Percentiles rank a stretch among this genome's conserved stretches.
These are phyloP conservation scores for Fomitopsis pinicola DNA, from an alignment of 1,284 basidiomycete species.

Conservation along the genomic window DNA sequence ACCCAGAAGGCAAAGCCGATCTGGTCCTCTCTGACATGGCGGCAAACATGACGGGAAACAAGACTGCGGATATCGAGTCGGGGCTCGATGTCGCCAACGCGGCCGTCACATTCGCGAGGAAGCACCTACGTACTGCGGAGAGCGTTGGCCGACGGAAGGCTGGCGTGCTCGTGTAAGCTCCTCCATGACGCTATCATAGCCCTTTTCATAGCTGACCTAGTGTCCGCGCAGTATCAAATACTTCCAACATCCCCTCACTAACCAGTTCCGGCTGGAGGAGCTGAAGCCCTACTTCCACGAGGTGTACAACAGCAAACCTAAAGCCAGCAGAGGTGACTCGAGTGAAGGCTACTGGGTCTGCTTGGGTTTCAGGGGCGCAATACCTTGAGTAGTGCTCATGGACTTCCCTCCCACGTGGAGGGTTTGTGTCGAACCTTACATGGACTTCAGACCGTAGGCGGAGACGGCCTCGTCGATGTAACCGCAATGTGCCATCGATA, in stretches of 20 bases:
- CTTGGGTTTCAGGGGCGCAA: conserved; percentile 46
- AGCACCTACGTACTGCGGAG: conserved; percentile 45
- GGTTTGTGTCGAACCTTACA: too few relatives aligned
- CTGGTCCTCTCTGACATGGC: conserved; percentile 79
- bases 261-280: conserved; percentile 46
- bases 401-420: neutral
- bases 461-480: too few relatives aligned
- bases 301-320: conserved; percentile 61
- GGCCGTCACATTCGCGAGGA: conserved; percentile 56
- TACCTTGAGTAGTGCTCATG: neutral
- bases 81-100: conserved; percentile 61
- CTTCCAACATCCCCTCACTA: conserved; percentile 60
- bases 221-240: conserved; percentile 57
- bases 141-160: conserved; percentile 39
- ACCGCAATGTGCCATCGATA: too few relatives aligned
- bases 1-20: conserved; percentile 50
- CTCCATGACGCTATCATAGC: conserved; percentile 5
- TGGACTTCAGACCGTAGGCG: too few relatives aligned
- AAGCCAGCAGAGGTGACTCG: conserved; percentile 63
- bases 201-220: neutral
- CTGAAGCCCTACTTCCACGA: conserved; percentile 55
- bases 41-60: conserved; percentile 64
- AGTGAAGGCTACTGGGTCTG: conserved; percentile 77
- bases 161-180: conserved; percentile 63
- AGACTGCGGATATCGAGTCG: conserved; percentile 51